Evolutionary conservation across 2,329 filamentous ascomycete genomes (phyloP).

Genomic region (Colletotrichum nymphaeae): DNA sequence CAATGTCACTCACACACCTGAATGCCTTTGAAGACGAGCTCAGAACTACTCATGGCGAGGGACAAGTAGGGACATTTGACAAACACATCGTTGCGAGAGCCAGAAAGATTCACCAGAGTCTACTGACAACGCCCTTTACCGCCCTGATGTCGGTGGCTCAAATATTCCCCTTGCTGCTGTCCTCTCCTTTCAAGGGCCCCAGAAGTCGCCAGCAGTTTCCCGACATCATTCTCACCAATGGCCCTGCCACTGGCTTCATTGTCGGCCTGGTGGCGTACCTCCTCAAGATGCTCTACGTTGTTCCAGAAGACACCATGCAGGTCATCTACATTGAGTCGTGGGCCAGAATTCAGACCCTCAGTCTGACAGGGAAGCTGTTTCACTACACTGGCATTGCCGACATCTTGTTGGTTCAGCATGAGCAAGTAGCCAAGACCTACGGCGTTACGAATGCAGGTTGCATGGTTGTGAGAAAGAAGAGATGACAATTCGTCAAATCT

Average conservation of each 20-base stretch:
- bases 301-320: constrained; percentile 68
- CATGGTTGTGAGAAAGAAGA: constrained; percentile 44
- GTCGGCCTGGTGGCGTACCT: constrained; percentile 65
- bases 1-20: constrained; percentile 73
- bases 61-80: constrained; percentile 64
- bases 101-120: constrained; percentile 83
- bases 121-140: constrained; percentile 78
- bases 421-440: constrained; percentile 64
- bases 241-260: constrained; percentile 88
- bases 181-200: constrained; percentile 41
- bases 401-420: constrained; percentile 86
- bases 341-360: constrained; percentile 85
- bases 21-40: constrained; percentile 61
- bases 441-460: constrained; percentile 51
- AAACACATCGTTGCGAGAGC: constrained; percentile 80
- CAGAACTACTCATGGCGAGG: constrained; percentile 37
- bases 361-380: constrained; percentile 85
- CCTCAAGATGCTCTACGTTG: constrained; percentile 58
- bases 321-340: constrained; percentile 93
- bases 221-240: constrained; percentile 85
- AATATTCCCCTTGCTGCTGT: constrained; percentile 68
- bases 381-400: constrained; percentile 74
- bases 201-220: constrained; percentile 61
- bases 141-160: constrained; percentile 73
- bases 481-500: neutral